phyloP scores from a whole-genome alignment of 345 rosid species.

The Eutrema heterophyllum region DNA sequence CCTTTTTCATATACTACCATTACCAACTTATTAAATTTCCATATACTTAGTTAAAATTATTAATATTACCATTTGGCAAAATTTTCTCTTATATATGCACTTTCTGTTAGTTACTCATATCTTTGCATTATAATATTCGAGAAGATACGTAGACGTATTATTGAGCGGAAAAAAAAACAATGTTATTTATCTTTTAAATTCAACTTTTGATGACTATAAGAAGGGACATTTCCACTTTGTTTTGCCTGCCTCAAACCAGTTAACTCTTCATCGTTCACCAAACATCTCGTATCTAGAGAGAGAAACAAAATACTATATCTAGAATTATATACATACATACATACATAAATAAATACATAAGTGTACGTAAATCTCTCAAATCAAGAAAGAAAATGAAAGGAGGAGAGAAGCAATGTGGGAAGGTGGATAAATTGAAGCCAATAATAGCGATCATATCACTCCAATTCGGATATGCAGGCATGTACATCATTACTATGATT shows the following conservation, averaged over 20 bases:
- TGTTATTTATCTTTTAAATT: conserved; percentile 12
- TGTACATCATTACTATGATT: conserved; percentile 69
- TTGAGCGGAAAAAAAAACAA: conserved; percentile 19
- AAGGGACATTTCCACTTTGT: conserved; percentile 18
- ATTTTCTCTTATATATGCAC: neutral
- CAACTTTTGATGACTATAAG: conserved; percentile 29
- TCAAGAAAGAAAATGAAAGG: conserved; percentile 18
- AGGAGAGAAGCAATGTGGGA: conserved; percentile 22
- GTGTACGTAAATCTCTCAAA: neutral
- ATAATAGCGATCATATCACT: conserved; percentile 71
- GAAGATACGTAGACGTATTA: conserved; percentile 35
- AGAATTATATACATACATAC: neutral
- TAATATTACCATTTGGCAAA: neutral
- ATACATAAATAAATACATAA: neutral
- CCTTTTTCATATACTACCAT: too few relatives aligned
- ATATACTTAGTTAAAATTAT: too few relatives aligned
- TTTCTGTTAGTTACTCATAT: conserved; percentile 1
- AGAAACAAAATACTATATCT: neutral
- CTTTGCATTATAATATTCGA: conserved; percentile 17
- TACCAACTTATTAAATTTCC: too few relatives aligned
- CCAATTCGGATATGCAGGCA: conserved; percentile 88
- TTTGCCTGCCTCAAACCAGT: conserved; percentile 24
- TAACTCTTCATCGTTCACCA: conserved; percentile 15
- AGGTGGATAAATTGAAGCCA: conserved; percentile 47
- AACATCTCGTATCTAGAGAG: conserved; percentile 9